Conservation (phyloP, 495 filamentous ascomycete genomes). For the Lepraria neglecta region DNA sequence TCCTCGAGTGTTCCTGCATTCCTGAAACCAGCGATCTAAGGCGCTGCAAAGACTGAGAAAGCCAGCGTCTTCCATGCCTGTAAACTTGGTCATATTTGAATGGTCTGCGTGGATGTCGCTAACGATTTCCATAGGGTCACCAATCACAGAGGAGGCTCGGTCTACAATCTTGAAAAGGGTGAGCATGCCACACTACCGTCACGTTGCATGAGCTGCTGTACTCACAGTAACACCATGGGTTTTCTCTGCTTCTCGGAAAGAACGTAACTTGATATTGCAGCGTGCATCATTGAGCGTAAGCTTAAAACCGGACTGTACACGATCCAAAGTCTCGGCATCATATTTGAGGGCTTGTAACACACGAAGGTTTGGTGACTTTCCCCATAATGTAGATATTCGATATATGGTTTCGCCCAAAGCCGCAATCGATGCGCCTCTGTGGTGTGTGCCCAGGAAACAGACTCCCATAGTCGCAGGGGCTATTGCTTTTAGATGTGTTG, state of each 20-base stretch:
- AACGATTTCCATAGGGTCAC: slow-evolving; percentile 61
- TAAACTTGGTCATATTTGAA: slow-evolving; percentile 80
- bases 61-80: slow-evolving; percentile 54
- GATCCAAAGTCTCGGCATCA: slow-evolving; percentile 1
- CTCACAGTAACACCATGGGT: not conserved
- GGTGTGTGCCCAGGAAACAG: not conserved
- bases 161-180: slow-evolving; percentile 41
- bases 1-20: not conserved
- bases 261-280: not conserved
- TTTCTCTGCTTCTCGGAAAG: not conserved
- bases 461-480: slow-evolving; percentile 1
- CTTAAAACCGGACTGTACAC: not conserved
- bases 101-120: slow-evolving; percentile 74
- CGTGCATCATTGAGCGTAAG: not conserved
- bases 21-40: not conserved
- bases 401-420: not conserved
- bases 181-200: not conserved
- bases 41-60: not conserved
- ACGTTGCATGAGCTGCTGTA: not conserved
- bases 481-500: not conserved
- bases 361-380: slow-evolving; percentile 1
- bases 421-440: not conserved
- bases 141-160: slow-evolving; percentile 63
- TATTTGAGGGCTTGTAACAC: slow-evolving; percentile 1
- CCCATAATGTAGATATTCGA: not conserved